Conservation (phyloP, 2,329 filamentous ascomycete genomes). For the Ceratocystis ficicola region DNA sequence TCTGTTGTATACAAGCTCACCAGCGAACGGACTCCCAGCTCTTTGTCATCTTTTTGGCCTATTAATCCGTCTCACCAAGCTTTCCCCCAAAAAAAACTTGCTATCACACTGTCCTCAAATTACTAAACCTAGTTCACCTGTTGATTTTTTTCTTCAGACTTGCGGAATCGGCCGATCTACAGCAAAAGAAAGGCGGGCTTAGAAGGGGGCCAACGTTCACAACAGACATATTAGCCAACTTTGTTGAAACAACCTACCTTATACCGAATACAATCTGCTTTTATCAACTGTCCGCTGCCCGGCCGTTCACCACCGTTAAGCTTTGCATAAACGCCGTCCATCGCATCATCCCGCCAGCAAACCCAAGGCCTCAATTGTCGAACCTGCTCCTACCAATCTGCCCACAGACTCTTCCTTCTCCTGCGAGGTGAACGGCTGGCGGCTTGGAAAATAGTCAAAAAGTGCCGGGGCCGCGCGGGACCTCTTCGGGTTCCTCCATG, state of each 20-base stretch:
- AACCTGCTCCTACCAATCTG: background rate
- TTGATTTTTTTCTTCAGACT: background rate
- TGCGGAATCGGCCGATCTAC: background rate
- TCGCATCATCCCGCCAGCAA: background rate
- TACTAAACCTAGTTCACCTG: background rate
- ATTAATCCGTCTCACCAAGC: background rate
- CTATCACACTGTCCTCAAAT: background rate
- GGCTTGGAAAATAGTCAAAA: conserved; percentile 7
- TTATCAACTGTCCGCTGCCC: background rate
- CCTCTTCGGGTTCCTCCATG: background rate
- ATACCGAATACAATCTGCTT: background rate
- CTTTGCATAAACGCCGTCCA: background rate
- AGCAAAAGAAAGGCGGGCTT: background rate
- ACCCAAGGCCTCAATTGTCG: background rate
- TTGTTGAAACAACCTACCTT: background rate
- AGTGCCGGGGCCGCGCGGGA: conserved; percentile 15
- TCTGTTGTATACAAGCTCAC: background rate
- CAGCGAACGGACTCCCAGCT: background rate
- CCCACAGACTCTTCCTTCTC: background rate
- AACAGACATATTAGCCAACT: background rate
- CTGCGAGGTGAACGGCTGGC: conserved; percentile 12
- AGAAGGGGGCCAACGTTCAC: background rate
- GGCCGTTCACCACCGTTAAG: background rate
- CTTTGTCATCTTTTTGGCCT: background rate
- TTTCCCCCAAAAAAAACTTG: background rate